These are phyloP conservation scores for Pelargonium nanum DNA, from an alignment of 345 rosid genomes.

Conservation along the genomic window DNA sequence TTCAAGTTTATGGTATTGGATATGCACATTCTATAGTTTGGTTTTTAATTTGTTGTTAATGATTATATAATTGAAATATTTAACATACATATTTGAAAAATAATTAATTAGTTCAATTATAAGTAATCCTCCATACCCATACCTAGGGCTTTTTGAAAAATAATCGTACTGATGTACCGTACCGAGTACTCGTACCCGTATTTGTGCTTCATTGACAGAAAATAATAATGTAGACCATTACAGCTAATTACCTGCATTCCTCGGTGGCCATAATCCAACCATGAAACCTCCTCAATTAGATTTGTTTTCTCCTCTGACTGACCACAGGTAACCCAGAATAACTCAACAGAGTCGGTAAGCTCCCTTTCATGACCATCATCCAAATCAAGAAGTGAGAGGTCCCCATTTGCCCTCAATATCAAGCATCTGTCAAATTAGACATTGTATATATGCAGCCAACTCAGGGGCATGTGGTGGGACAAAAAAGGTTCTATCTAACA, in stretches of 20 bases:
- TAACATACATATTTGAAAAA: too few relatives aligned
- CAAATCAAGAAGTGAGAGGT: slow-evolving; percentile 91
- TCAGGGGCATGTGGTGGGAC: slow-evolving; percentile 20
- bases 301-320: slow-evolving; percentile 76
- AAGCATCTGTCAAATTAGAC: slow-evolving; percentile 50
- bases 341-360: slow-evolving; percentile 88
- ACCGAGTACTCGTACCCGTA: too few relatives aligned
- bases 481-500: slow-evolving; percentile 11
- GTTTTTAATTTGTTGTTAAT: too few relatives aligned
- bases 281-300: slow-evolving; percentile 89
- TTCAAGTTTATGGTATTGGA: too few relatives aligned
- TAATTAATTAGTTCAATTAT: too few relatives aligned
- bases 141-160: too few relatives aligned
- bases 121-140: too few relatives aligned
- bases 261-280: slow-evolving; percentile 94
- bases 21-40: too few relatives aligned
- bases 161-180: too few relatives aligned
- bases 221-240: slow-evolving; percentile 4
- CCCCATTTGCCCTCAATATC: slow-evolving; percentile 86
- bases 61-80: too few relatives aligned
- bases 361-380: slow-evolving; percentile 96
- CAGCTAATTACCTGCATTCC: slow-evolving; percentile 86
- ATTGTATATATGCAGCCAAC: neutral
- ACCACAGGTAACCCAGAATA: slow-evolving; percentile 99
- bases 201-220: too few relatives aligned